A percentile compares a stretch with the other conserved stretches of the same genome.
Conservation (phyloP, 371 early-diverging fungal genomes). For the Saksenaea vasiformis region DNA sequence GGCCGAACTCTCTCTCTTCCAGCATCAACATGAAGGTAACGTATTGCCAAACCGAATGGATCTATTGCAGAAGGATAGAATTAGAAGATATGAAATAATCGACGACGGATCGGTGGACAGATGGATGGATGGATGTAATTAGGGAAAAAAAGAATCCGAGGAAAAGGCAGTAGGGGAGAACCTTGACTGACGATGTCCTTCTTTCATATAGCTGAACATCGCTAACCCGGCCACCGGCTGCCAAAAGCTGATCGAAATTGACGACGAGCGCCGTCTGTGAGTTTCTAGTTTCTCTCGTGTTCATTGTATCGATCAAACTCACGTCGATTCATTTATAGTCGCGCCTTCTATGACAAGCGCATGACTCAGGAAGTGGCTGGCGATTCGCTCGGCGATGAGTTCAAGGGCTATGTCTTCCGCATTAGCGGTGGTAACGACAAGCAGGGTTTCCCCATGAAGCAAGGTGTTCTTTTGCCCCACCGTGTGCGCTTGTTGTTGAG, state of each 20-base stretch:
- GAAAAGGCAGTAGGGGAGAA: constrained; percentile 46
- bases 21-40: too few relatives aligned
- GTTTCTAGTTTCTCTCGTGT: constrained; percentile 30
- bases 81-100: too few relatives aligned
- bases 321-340: constrained; percentile 51
- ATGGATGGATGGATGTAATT: constrained; percentile 4
- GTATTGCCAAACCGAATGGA: neutral
- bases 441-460: constrained; percentile 99
- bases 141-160: neutral
- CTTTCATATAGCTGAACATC: constrained; percentile 86
- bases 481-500: constrained; percentile 96
- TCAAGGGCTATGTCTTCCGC: constrained; percentile 99
- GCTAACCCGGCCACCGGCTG: constrained; percentile 99
- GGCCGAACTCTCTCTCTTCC: neutral
- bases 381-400: constrained; percentile 97
- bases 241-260: constrained; percentile 98
- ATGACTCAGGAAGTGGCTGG: constrained; percentile 97
- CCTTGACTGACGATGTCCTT: neutral
- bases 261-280: constrained; percentile 95
- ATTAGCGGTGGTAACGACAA: constrained; percentile 99
- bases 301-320: neutral
- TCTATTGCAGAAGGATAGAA: neutral
- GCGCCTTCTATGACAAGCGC: constrained; percentile 98
- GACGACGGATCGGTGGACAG: neutral
- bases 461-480: constrained; percentile 92